phyloP scores from a whole-genome alignment of 1,284 basidiomycete species.

The Sporisorium graminicola region DNA sequence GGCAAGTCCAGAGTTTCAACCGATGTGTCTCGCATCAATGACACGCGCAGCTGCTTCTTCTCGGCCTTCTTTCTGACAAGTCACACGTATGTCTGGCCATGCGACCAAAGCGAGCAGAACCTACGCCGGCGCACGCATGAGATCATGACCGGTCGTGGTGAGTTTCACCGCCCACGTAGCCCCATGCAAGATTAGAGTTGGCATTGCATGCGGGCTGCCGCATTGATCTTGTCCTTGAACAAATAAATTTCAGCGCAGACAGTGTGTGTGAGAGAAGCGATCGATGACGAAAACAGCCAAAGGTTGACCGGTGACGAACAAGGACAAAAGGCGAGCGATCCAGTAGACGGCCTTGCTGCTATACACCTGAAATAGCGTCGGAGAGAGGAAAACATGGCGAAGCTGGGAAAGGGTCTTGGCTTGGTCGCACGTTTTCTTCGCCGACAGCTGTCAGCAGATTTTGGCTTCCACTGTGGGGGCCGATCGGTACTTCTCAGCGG shows the following conservation, averaged over 20 bases:
- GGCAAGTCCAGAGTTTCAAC: neutral
- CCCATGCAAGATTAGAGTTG: neutral
- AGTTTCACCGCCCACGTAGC: neutral
- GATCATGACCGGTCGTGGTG: too few species aligned
- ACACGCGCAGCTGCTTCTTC: neutral
- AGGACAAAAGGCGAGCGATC: too few species aligned
- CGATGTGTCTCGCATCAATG: neutral
- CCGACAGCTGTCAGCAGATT: conserved; percentile 6
- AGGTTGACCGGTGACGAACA: neutral
- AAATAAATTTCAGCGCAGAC: neutral
- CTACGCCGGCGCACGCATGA: too few species aligned
- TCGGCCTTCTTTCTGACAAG: neutral
- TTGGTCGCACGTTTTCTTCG: neutral
- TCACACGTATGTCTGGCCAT: neutral
- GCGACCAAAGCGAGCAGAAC: neutral
- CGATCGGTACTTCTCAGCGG: conserved; percentile 1
- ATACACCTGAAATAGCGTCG: neutral
- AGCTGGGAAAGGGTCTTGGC: neutral
- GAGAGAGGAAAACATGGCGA: neutral
- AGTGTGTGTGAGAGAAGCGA: neutral
- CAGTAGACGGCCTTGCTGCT: too few species aligned
- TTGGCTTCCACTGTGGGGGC: neutral
- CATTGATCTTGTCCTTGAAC: neutral
- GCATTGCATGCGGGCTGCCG: neutral
- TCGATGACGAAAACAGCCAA: neutral